Evolutionary conservation across 2,329 filamentous ascomycete species (phyloP).

Genomic region (Apiospora sp.): DNA sequence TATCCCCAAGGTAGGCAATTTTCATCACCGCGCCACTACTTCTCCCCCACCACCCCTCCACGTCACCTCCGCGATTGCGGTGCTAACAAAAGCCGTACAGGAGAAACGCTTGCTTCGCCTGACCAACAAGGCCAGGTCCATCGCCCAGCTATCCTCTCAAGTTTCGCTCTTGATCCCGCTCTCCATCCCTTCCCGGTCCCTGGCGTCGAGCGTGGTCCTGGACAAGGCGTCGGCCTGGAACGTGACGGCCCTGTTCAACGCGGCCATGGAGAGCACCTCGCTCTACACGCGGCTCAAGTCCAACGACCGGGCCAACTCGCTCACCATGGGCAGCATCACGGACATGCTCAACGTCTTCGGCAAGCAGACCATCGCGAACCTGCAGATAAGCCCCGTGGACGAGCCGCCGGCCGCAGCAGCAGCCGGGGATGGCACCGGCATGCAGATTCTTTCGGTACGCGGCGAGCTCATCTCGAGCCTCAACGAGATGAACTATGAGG

Average conservation of each 20-base stretch:
- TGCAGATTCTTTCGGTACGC: slow-evolving; percentile 37
- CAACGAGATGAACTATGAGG: slow-evolving; percentile 40
- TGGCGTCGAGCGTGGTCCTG: slow-evolving; percentile 67
- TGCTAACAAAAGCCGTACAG: slow-evolving; percentile 41
- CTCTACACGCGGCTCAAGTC: slow-evolving; percentile 74
- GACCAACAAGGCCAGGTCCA: slow-evolving; percentile 76
- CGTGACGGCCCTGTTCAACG: slow-evolving; percentile 76
- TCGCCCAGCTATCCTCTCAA: slow-evolving; percentile 73
- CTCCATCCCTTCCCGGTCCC: slow-evolving; percentile 62
- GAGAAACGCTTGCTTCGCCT: slow-evolving; percentile 71
- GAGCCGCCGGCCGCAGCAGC: slow-evolving; percentile 41
- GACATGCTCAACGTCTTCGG: slow-evolving; percentile 76
- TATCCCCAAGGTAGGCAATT: slow-evolving; percentile 62
- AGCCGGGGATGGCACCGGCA: slow-evolving; percentile 31
- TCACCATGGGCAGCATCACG: slow-evolving; percentile 68
- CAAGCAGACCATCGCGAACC: slow-evolving; percentile 79
- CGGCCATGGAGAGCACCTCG: slow-evolving; percentile 80
- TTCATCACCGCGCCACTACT: neutral
- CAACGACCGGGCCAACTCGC: slow-evolving; percentile 50
- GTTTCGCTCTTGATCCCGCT: slow-evolving; percentile 83
- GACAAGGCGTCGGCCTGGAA: slow-evolving; percentile 79
- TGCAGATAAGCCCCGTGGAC: slow-evolving; percentile 70
- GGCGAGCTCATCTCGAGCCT: slow-evolving; percentile 41
- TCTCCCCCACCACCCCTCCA: neutral
- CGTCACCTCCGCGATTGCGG: neutral